phyloP scores from a whole-genome alignment of 2,329 filamentous ascomycete species.

The Zymoseptoria tritici region DNA sequence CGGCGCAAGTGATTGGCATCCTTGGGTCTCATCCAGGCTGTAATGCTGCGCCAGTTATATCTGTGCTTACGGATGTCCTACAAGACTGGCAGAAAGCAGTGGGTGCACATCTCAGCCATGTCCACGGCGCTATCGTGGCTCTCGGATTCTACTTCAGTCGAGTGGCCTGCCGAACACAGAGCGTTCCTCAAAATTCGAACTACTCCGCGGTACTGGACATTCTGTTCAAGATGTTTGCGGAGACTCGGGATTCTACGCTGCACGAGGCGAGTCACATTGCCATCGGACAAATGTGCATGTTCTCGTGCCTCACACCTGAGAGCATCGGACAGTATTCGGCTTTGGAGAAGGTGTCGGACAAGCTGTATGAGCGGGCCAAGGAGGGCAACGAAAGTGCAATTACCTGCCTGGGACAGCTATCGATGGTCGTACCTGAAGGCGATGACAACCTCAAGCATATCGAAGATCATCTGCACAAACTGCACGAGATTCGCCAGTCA shows the following conservation, averaged over 20 bases:
- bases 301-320: conserved; percentile 45
- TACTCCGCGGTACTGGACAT: conserved; percentile 36
- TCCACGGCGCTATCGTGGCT: conserved; percentile 54
- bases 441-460: conserved; percentile 46
- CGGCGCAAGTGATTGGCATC: conserved; percentile 67
- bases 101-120: conserved; percentile 51
- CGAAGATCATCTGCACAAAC: conserved; percentile 59
- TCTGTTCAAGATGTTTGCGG: conserved; percentile 46
- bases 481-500: conserved; percentile 77
- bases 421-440: conserved; percentile 52
- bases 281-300: conserved; percentile 56
- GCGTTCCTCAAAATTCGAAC: neutral
- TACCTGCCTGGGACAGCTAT: conserved; percentile 67
- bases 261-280: conserved; percentile 51
- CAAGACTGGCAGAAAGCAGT: conserved; percentile 51
- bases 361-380: conserved; percentile 62
- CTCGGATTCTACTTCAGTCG: conserved; percentile 53
- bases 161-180: conserved; percentile 41
- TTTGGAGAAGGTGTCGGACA: conserved; percentile 45
- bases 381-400: conserved; percentile 78
- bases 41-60: conserved; percentile 35
- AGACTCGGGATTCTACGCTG: conserved; percentile 48
- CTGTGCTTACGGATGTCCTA: conserved; percentile 30
- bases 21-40: conserved; percentile 56
- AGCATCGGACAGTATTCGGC: conserved; percentile 21